phyloP scores from a whole-genome alignment of 2,329 filamentous ascomycete species.

The Acrodontium crateriforme region DNA sequence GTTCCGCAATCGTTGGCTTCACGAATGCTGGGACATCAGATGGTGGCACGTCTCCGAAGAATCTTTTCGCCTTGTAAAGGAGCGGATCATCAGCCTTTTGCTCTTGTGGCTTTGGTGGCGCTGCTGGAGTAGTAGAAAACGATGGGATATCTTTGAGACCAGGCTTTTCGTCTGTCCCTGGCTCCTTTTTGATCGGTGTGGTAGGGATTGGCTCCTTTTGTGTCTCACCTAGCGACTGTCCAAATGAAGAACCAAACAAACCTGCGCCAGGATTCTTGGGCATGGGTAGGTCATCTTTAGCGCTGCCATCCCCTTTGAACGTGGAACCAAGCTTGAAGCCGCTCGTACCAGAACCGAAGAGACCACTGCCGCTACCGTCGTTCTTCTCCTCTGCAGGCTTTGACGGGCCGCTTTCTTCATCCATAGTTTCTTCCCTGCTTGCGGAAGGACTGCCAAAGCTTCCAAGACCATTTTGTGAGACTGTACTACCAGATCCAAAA shows the following conservation, averaged over 20 bases:
- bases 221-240: conserved; percentile 18
- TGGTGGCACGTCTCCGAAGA: conserved; percentile 8
- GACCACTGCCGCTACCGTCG: conserved; percentile 5
- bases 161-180: conserved; percentile 17
- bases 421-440: conserved; percentile 17
- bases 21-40: conserved; percentile 5
- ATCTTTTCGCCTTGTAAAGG: conserved; percentile 6
- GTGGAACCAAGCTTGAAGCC: conserved; percentile 55
- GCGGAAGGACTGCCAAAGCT: conserved; percentile 10
- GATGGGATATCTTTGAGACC: conserved; percentile 24
- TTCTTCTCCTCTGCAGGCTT: conserved; percentile 5
- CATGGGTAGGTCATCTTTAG: conserved; percentile 45
- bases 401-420: conserved; percentile 3
- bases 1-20: too few species aligned
- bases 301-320: conserved; percentile 50
- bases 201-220: conserved; percentile 21
- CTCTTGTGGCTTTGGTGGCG: conserved; percentile 15
- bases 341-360: conserved; percentile 20
- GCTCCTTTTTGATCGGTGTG: conserved; percentile 25
- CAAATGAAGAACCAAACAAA: conserved; percentile 21
- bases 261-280: conserved; percentile 20
- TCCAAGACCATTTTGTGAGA: conserved; percentile 7
- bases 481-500: conserved; percentile 12
- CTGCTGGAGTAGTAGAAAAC: conserved; percentile 16
- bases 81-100: conserved; percentile 12